Conservation (phyloP, 1,284 basidiomycete species). For the Blastosporella zonata region DNA sequence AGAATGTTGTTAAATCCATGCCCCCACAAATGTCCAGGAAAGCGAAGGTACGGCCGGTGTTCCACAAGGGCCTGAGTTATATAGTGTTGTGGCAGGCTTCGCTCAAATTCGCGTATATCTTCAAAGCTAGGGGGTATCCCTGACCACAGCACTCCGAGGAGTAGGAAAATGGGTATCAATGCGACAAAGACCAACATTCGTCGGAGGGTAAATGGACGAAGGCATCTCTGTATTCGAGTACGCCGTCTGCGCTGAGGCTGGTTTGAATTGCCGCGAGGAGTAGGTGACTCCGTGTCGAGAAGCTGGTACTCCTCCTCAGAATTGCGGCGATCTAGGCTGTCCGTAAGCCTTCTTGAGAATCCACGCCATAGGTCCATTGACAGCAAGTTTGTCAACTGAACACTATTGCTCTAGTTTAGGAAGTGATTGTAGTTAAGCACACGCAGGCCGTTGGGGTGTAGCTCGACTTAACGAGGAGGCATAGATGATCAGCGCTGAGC, state of each 20-base stretch:
- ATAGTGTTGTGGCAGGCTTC: constrained; percentile 38
- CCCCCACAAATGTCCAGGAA: constrained; percentile 52
- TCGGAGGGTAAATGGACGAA: constrained; percentile 17
- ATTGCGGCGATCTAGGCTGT: constrained; percentile 15
- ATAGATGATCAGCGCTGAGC: too few relatives aligned
- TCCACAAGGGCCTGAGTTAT: constrained; percentile 15
- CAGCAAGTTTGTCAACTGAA: not conserved
- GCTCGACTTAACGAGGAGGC: not conserved
- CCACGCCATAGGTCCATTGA: constrained; percentile 21
- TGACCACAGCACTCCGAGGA: constrained; percentile 33
- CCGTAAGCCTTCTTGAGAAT: constrained; percentile 17
- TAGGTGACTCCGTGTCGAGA: constrained; percentile 11
- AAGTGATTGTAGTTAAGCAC: constrained; percentile 4
- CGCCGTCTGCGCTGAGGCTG: constrained; percentile 13
- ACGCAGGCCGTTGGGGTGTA: constrained; percentile 1
- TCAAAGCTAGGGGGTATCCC: constrained; percentile 39
- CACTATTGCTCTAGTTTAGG: not conserved
- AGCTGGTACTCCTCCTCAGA: constrained; percentile 24
- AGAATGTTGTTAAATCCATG: constrained; percentile 56
- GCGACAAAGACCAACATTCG: constrained; percentile 19
- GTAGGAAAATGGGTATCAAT: constrained; percentile 24
- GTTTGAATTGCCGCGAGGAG: not conserved
- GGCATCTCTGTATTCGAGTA: constrained; percentile 13
- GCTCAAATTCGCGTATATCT: constrained; percentile 34
- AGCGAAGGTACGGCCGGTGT: constrained; percentile 36